phyloP scores from a whole-genome alignment of 225 moss, liverwort and hornwort genomes.

The Ulota crispa region DNA sequence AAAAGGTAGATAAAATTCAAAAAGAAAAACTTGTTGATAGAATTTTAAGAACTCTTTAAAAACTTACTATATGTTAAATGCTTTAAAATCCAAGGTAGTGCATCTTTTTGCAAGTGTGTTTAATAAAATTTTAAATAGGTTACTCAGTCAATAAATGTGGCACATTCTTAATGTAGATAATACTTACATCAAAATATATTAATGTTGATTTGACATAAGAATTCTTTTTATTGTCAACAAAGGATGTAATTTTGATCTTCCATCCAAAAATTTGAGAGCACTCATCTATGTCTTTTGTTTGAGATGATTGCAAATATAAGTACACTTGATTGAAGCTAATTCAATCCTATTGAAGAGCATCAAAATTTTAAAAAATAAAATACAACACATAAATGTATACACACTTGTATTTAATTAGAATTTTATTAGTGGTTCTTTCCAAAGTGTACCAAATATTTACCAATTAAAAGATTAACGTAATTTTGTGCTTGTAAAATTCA shows the following conservation, averaged over 20 bases:
- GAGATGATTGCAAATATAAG: not conserved
- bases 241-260: no score
- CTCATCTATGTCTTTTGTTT: not conserved
- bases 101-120: not conserved
- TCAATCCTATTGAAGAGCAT: not conserved
- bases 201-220: not conserved
- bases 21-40: not conserved
- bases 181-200: not conserved
- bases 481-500: not conserved
- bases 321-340: not conserved
- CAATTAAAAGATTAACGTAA: fast-evolving
- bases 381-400: no score
- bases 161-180: not conserved
- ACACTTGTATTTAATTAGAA: not conserved
- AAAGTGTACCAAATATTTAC: fast-evolving
- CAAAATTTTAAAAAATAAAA: not conserved
- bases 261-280: fast-evolving
- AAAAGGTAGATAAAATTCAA: no score
- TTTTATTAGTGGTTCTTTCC: no score
- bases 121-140: no score
- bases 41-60: not conserved
- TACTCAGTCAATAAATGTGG: fast-evolving
- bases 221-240: not conserved
- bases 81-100: not conserved
- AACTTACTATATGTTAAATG: no score